Conservation (phyloP, 768 basidiomycete genomes). For the Exsudoporus frostii region DNA sequence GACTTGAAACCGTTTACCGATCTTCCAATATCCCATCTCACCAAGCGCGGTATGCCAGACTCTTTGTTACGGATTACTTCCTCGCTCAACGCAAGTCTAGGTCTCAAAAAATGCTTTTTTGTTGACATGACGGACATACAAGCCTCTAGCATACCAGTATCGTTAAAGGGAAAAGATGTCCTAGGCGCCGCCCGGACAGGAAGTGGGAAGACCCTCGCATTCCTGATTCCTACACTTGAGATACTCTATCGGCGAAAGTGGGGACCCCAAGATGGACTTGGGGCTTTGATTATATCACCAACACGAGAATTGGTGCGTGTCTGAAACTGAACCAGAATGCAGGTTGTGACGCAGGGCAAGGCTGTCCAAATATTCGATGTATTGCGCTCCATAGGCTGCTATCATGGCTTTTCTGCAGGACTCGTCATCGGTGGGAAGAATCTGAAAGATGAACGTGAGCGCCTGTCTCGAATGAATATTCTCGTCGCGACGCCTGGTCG, state of each 20-base stretch:
- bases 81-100: conserved; percentile 35
- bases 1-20: conserved; percentile 58
- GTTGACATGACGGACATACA: conserved; percentile 85
- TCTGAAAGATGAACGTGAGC: conserved; percentile 86
- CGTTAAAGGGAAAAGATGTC: conserved; percentile 62
- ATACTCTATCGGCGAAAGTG: conserved; percentile 61
- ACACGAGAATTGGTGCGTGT: conserved; percentile 82
- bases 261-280: conserved; percentile 73
- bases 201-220: conserved; percentile 73
- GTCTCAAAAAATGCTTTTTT: conserved; percentile 84
- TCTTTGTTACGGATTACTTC: background rate
- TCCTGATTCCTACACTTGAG: conserved; percentile 66
- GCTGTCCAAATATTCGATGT: conserved; percentile 99
- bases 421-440: conserved; percentile 96
- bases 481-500: conserved; percentile 97
- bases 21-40: conserved; percentile 73
- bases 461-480: conserved; percentile 93
- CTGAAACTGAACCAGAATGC: background rate
- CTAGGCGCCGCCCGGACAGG: conserved; percentile 70
- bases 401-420: conserved; percentile 91
- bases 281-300: conserved; percentile 90
- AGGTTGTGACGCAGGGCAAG: conserved; percentile 36
- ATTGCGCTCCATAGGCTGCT: conserved; percentile 85
- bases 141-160: conserved; percentile 53
- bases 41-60: conserved; percentile 58